Conservation (phyloP, 2,329 filamentous ascomycete genomes). For the Didymella pinodella region DNA sequence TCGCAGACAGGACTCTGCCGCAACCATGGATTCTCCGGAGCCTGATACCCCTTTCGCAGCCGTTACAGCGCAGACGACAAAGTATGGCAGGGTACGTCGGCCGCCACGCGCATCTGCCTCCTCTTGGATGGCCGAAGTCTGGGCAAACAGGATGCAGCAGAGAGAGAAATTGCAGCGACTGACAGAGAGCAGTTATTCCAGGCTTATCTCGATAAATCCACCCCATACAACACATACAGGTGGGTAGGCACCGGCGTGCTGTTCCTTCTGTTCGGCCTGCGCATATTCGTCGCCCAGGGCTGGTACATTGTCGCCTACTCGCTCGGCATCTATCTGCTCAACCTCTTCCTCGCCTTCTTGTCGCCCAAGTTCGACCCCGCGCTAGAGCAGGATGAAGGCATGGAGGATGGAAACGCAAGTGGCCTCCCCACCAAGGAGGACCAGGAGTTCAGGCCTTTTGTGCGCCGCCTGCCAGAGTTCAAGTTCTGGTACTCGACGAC, state of each 20-base stretch:
- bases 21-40: constrained; percentile 81
- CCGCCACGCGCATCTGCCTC: constrained; percentile 21
- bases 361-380: constrained; percentile 99
- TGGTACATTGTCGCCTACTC: constrained; percentile 99
- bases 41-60: constrained; percentile 93
- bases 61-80: constrained; percentile 84
- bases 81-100: constrained; percentile 71
- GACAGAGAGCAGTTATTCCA: constrained; percentile 77
- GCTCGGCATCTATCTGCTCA: constrained; percentile 97
- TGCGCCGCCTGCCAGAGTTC: constrained; percentile 94
- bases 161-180: constrained; percentile 14
- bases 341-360: constrained; percentile 98
- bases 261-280: constrained; percentile 82
- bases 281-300: constrained; percentile 91
- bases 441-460: constrained; percentile 97
- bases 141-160: constrained; percentile 3
- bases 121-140: background rate
- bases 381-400: constrained; percentile 91
- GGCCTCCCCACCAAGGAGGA: constrained; percentile 92
- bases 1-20: background rate
- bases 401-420: constrained; percentile 84
- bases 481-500: constrained; percentile 99
- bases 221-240: constrained; percentile 86
- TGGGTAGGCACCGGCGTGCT: constrained; percentile 84
- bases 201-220: constrained; percentile 90